These are phyloP conservation scores for Elsinoe australis DNA, from an alignment of 2,329 filamentous ascomycete species.

Conservation along the genomic window DNA sequence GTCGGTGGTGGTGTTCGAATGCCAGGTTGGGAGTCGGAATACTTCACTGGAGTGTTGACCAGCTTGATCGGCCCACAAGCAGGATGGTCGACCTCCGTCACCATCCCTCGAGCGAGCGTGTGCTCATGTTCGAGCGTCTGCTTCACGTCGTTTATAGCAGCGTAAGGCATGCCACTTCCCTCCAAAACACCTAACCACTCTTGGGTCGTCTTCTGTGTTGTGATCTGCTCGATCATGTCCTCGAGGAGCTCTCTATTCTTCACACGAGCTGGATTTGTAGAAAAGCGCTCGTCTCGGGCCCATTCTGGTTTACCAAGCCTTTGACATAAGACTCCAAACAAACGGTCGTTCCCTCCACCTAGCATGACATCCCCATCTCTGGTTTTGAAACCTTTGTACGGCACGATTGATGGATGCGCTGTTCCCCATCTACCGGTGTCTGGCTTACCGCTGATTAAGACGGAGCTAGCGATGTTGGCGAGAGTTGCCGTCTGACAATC, in stretches of 20 bases:
- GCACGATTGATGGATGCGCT: conserved; percentile 96
- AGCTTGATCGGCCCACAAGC: conserved; percentile 79
- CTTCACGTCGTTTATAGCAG: conserved; percentile 89
- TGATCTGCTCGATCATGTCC: conserved; percentile 66
- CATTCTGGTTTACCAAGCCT: conserved; percentile 52
- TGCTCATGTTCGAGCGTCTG: conserved; percentile 76
- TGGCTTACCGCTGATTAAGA: conserved; percentile 75
- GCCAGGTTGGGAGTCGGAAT: conserved; percentile 70
- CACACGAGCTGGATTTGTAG: conserved; percentile 53
- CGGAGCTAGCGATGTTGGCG: conserved; percentile 91
- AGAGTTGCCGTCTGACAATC: conserved; percentile 93
- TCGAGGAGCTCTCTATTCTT: conserved; percentile 71
- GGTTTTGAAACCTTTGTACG: conserved; percentile 74
- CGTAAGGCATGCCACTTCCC: conserved; percentile 88
- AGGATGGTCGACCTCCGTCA: conserved; percentile 76
- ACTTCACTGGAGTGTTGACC: conserved; percentile 92
- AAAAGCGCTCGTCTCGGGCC: conserved; percentile 49
- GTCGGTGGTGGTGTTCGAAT: conserved; percentile 74
- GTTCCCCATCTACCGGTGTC: conserved; percentile 93
- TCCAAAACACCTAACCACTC: conserved; percentile 85
- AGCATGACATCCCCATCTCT: conserved; percentile 56
- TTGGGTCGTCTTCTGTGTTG: conserved; percentile 67
- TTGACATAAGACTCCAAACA: conserved; percentile 54
- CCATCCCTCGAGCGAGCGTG: conserved; percentile 75
- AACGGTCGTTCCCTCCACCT: conserved; percentile 56